Percentiles rank a stretch among this genome's conserved stretches.
These are phyloP conservation scores for Xylaria sp. DNA, from an alignment of 2,329 filamentous ascomycete genomes.

Conservation along the genomic window DNA sequence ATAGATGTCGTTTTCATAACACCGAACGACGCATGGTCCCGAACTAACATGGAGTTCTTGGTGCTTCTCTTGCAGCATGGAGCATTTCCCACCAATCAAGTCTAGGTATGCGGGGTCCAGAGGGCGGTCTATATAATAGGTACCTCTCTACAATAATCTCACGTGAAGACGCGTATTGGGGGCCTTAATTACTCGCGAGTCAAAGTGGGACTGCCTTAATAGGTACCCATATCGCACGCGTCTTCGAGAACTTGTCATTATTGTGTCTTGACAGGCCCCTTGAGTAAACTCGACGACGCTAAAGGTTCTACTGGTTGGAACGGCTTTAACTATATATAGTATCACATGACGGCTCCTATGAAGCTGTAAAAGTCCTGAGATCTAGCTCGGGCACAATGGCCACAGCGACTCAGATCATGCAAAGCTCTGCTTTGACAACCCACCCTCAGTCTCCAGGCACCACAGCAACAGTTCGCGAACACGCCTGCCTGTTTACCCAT, in stretches of 20 bases:
- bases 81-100: neutral
- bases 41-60: no score
- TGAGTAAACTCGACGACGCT: neutral
- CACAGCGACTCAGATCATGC: constrained; percentile 40
- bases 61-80: neutral
- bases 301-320: neutral
- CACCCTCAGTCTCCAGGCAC: constrained; percentile 37
- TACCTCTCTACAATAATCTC: constrained; percentile 18
- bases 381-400: constrained; percentile 35
- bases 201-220: constrained; percentile 22
- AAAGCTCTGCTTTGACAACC: constrained; percentile 41
- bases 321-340: neutral
- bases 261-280: neutral
- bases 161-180: constrained; percentile 44
- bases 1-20: no score
- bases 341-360: neutral
- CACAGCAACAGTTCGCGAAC: constrained; percentile 79
- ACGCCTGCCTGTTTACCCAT: constrained; percentile 85
- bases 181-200: neutral
- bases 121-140: neutral
- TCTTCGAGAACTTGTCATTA: constrained; percentile 5
- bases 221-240: constrained; percentile 26
- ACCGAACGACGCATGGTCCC: no score
- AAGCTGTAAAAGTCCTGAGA: neutral
- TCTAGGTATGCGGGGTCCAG: neutral